Evolutionary conservation across 768 basidiomycete species (phyloP).

Genomic region (Collybia sp.): DNA sequence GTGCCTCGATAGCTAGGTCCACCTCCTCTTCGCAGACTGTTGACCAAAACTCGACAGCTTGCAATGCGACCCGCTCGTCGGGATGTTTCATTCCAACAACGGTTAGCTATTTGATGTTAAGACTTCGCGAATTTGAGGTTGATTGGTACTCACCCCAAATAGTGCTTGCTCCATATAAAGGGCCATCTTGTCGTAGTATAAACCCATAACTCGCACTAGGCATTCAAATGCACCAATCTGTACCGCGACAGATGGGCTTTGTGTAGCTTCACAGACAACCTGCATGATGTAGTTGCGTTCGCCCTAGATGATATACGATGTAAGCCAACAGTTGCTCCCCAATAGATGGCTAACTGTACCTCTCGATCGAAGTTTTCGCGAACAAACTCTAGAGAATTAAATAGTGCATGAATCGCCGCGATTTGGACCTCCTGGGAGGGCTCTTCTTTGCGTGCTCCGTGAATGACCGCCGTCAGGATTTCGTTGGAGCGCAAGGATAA

Average conservation of each 20-base stretch:
- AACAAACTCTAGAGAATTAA: slow-evolving; percentile 96
- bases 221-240: slow-evolving; percentile 97
- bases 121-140: slow-evolving; percentile 9
- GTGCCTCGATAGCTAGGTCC: slow-evolving; percentile 85
- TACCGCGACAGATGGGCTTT: slow-evolving; percentile 71
- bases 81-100: slow-evolving; percentile 95
- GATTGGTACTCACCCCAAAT: slow-evolving; percentile 72
- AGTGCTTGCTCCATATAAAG: slow-evolving; percentile 99
- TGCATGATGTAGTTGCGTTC: slow-evolving; percentile 99
- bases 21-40: slow-evolving; percentile 98
- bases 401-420: slow-evolving; percentile 88
- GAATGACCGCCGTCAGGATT: slow-evolving; percentile 97
- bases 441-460: slow-evolving; percentile 96
- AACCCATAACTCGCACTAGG: slow-evolving; percentile 92
- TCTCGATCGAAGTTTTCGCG: slow-evolving; percentile 98
- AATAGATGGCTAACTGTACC: slow-evolving; percentile 42
- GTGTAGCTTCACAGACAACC: slow-evolving; percentile 97
- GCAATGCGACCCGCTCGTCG: slow-evolving; percentile 88
- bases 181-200: slow-evolving; percentile 99
- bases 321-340: neutral
- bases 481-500: slow-evolving; percentile 88
- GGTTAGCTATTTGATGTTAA: slow-evolving; percentile 59
- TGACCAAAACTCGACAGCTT: slow-evolving; percentile 99
- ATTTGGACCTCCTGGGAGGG: slow-evolving; percentile 86
- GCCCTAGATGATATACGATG: slow-evolving; percentile 50